Evolutionary conservation across 2,329 filamentous ascomycete species (phyloP).

Genomic region (Erysiphe pulchra): DNA sequence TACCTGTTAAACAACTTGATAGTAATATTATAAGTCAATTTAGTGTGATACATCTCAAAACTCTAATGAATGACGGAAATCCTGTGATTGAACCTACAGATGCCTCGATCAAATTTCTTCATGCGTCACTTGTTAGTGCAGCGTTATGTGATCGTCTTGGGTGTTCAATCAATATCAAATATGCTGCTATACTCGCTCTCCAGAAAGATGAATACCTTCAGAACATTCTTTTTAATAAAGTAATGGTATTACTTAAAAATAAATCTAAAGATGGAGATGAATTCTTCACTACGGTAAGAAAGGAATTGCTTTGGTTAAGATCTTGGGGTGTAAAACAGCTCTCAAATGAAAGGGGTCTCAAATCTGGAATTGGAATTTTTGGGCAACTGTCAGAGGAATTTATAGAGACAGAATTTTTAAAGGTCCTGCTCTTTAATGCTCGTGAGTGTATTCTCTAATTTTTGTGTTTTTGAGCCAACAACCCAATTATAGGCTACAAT

Average conservation of each 20-base stretch:
- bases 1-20: slow-evolving; percentile 16
- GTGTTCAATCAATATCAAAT: slow-evolving; percentile 22
- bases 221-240: slow-evolving; percentile 25
- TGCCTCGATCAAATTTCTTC: slow-evolving; percentile 30
- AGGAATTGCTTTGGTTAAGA: slow-evolving; percentile 46
- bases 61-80: slow-evolving; percentile 33
- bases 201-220: slow-evolving; percentile 39
- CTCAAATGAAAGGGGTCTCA: slow-evolving; percentile 12
- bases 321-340: slow-evolving; percentile 35
- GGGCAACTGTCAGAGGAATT: slow-evolving; percentile 32
- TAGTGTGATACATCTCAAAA: slow-evolving; percentile 21
- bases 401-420: slow-evolving; percentile 47
- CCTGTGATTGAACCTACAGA: slow-evolving; percentile 33
- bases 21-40: slow-evolving; percentile 15
- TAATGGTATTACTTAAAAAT: slow-evolving; percentile 17
- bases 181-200: slow-evolving; percentile 36
- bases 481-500: slow-evolving; percentile 23
- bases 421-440: slow-evolving; percentile 33
- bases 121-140: slow-evolving; percentile 35
- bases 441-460: slow-evolving; percentile 20
- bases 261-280: slow-evolving; percentile 30
- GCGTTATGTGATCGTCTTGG: slow-evolving; percentile 27
- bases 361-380: slow-evolving; percentile 22
- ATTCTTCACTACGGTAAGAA: slow-evolving; percentile 34
- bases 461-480: slow-evolving; percentile 1